Conservation (phyloP, 148 eudicot genomes). For the Rhododendron simsii region DNA sequence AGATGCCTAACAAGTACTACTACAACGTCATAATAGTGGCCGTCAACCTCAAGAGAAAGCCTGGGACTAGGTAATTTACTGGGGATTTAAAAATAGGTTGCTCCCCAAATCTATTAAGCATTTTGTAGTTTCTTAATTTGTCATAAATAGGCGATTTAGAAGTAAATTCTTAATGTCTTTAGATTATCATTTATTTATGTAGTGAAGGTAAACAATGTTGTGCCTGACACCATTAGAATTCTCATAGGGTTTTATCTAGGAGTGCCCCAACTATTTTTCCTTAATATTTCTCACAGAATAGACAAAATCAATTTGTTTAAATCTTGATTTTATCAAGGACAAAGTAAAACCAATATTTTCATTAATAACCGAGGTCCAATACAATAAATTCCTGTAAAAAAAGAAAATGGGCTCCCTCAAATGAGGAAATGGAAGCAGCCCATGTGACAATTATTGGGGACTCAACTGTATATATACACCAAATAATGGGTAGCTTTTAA, state of each 20-base stretch:
- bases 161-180: neutral
- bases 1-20: neutral
- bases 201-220: too few species aligned
- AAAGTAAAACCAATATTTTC: neutral
- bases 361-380: slow-evolving; percentile 7
- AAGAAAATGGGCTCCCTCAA: slow-evolving; percentile 3
- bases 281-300: too few species aligned
- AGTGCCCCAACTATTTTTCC: too few species aligned
- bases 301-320: too few species aligned
- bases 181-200: neutral
- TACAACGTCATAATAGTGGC: neutral
- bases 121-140: too few species aligned
- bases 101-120: neutral
- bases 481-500: slow-evolving; percentile 21
- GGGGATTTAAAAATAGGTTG: neutral
- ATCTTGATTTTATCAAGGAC: too few species aligned
- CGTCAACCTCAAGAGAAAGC: neutral
- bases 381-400: neutral
- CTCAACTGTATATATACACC: slow-evolving; percentile 16
- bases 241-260: too few species aligned
- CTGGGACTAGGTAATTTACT: neutral
- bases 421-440: slow-evolving; percentile 7
- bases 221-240: neutral
- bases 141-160: too few species aligned
- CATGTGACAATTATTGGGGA: neutral